A percentile compares a stretch with the other conserved stretches of the same genome.
These are phyloP conservation scores for Berberis thunbergii DNA, from an alignment of 164 flowering plant genomes.

Conservation along the genomic window DNA sequence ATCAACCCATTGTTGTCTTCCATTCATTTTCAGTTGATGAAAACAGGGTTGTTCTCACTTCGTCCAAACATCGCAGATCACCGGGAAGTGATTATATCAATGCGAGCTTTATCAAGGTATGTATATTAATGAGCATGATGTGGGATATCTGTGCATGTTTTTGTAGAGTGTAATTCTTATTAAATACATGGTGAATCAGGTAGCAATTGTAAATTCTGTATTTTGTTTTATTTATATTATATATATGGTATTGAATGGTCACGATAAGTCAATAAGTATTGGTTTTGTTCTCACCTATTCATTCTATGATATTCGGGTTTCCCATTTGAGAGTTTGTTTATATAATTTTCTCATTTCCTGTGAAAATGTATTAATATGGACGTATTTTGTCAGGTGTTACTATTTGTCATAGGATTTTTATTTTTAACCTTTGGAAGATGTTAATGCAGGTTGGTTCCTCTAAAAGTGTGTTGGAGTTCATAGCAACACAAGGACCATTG, in stretches of 20 bases:
- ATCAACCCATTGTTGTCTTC: neutral
- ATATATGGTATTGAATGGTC: too few relatives aligned
- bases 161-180: neutral
- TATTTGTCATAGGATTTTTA: too few relatives aligned
- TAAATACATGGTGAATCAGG: too few relatives aligned
- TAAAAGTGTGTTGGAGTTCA: conserved; percentile 54
- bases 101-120: conserved; percentile 72
- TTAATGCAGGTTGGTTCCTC: conserved; percentile 42
- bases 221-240: neutral
- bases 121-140: neutral
- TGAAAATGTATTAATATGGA: too few relatives aligned
- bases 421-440: neutral
- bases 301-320: too few relatives aligned
- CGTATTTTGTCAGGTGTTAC: too few relatives aligned
- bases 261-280: too few relatives aligned
- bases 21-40: conserved; percentile 49
- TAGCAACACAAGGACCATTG: conserved; percentile 96
- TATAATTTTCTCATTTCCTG: too few relatives aligned
- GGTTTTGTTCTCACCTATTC: too few relatives aligned
- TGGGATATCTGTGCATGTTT: neutral
- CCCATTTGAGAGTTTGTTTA: too few relatives aligned
- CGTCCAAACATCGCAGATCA: conserved; percentile 25
- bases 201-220: too few relatives aligned
- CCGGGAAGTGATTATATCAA: conserved; percentile 56
- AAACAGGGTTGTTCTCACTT: conserved; percentile 52